Base-by-base conservation (phyloP, 1,284 basidiomycete genomes). In the Peniophora sp. region DNA sequence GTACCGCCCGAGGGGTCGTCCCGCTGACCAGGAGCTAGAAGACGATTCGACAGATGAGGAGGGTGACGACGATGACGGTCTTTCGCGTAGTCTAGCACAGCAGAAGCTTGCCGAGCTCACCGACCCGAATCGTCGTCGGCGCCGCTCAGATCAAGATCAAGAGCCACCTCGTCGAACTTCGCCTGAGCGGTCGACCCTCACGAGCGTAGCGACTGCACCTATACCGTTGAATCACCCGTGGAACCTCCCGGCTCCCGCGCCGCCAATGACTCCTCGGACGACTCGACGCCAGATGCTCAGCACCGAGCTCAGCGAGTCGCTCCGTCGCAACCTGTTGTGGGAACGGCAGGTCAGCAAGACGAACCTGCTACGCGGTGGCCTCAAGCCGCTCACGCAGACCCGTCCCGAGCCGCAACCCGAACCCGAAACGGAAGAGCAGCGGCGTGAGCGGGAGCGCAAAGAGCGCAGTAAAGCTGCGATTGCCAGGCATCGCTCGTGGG, bases 281-380 rank as follows among this genome's bases (percentile, higher is more conserved):
- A 93, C 89, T 16, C 77, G 92, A 3, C 75, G 88, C 47, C 78
- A 82, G 59, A 94, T 95, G 89, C 73, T 95, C 48, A 75, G 82
- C 52, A 85, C 84, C 20, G 92, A 96, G 67, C 72, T 96, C 62
- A 88, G 88, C 45, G 92, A 95, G 69, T 88, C 84, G 55, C 68
- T 96, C 53, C 74, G 92, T 19, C 73, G 86, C 47, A 90, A 94
- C 59, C 62, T 96, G 57, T 68, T 95, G 3, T 93, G 92, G 91
- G 89, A 92, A 62, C 78, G 92, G 11, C 83, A 85, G 59, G 74
- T 83, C 44, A 81, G 75, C 65, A 77, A 77, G 56, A 71, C 71
- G 19, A 76, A 73, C 44, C 66, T 75, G 38, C 67, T 68, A 47
- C 53, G 66, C 27, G 56, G 65, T 23, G 69, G 68, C 12, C 55